Evolutionary conservation across 805 yeast species (phyloP).

Genomic region (Saccharomycopsis sp.): DNA sequence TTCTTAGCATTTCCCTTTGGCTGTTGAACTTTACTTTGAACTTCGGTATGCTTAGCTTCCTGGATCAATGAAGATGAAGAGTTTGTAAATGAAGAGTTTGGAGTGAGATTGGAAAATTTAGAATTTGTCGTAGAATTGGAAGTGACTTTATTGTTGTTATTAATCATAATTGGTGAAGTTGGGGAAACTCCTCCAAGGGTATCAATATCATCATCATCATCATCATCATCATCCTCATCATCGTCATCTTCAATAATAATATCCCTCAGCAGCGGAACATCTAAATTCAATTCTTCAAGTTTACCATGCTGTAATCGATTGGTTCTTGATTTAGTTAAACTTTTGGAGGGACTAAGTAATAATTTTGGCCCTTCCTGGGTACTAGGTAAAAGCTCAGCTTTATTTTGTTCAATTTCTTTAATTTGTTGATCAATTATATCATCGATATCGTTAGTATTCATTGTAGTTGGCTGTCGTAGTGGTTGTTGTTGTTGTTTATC

Average conservation of each 20-base stretch:
- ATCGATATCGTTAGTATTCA: background rate
- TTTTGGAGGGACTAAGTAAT: slow-evolving; percentile 15
- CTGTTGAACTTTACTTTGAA: too few relatives aligned
- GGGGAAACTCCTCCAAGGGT: background rate
- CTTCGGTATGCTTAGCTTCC: background rate
- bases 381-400: too few relatives aligned
- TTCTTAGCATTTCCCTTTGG: background rate
- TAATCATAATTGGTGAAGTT: slow-evolving; percentile 7
- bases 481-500: background rate
- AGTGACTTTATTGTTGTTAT: background rate
- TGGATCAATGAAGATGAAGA: slow-evolving; percentile 2
- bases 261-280: too few relatives aligned
- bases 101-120: slow-evolving; percentile 1
- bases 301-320: slow-evolving; percentile 7
- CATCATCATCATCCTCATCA: slow-evolving; percentile 24
- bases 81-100: slow-evolving; percentile 6
- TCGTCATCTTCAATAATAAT: too few relatives aligned
- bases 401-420: background rate
- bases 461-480: background rate
- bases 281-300: slow-evolving; percentile 7
- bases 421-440: background rate
- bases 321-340: slow-evolving; percentile 7
- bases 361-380: slow-evolving; percentile 7
- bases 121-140: slow-evolving; percentile 6
- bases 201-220: slow-evolving; percentile 10